These are phyloP conservation scores for Phytophthora pisi DNA, from an alignment of 352 stramenopile species.

Conservation along the genomic window DNA sequence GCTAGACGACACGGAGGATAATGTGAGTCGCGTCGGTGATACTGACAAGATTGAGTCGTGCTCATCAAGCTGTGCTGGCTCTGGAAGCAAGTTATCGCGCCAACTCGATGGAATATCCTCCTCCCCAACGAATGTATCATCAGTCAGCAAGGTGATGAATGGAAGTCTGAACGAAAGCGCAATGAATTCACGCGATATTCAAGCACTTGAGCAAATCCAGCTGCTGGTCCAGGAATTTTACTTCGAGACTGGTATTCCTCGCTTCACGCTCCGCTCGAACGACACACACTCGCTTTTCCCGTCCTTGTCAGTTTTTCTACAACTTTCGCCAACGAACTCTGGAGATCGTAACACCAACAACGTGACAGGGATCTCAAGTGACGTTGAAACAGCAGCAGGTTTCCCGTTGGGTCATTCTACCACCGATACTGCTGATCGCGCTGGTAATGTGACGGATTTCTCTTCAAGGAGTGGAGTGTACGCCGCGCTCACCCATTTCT, in stretches of 20 bases:
- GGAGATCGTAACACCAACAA: not conserved
- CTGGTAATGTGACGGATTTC: conserved; percentile 18
- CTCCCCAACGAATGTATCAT: not conserved
- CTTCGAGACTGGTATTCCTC: conserved; percentile 62
- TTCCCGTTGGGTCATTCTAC: not conserved
- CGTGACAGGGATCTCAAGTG: not conserved
- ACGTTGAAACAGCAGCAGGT: not conserved
- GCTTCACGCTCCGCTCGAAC: conserved; percentile 38
- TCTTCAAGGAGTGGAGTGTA: conserved; percentile 33
- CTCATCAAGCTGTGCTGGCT: conserved; percentile 5
- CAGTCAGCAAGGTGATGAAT: not conserved
- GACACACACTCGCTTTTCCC: conserved; percentile 39
- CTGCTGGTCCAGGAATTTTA: conserved; percentile 51
- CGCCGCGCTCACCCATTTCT: conserved; percentile 46
- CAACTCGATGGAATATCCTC: not conserved
- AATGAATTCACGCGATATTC: conserved; percentile 26
- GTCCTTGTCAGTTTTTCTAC: conserved; percentile 35
- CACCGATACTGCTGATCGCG: not conserved
- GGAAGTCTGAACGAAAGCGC: conserved; percentile 1
- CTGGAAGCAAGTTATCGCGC: not conserved
- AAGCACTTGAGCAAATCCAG: conserved; percentile 40
- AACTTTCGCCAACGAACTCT: not conserved
- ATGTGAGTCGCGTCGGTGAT: not conserved
- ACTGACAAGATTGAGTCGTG: not conserved
- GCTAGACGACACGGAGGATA: conserved; percentile 3